Conservation (phyloP, 305 asterid genomes). For the Galium porrigens region DNA sequence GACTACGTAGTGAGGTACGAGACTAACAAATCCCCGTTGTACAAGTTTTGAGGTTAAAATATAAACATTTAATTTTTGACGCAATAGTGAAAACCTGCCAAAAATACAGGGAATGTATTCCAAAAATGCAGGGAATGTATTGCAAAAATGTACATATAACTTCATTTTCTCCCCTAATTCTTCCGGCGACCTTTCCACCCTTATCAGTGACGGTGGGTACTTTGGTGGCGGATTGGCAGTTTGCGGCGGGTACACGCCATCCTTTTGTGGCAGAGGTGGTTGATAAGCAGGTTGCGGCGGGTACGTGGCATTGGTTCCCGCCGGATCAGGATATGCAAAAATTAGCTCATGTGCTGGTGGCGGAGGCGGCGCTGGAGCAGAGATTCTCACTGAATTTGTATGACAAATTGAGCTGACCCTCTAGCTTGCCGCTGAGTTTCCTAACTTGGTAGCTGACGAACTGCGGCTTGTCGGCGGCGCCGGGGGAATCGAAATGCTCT, state of each 20-base stretch:
- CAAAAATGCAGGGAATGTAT: no score
- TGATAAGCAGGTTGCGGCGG: conserved; percentile 19
- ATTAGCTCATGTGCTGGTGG: conserved; percentile 21
- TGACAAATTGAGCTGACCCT: conserved; percentile 56
- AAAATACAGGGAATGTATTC: no score
- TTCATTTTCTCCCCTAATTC: no score
- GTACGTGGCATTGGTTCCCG: conserved; percentile 36
- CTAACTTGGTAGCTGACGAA: conserved; percentile 63
- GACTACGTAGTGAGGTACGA: no score
- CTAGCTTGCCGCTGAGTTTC: conserved; percentile 57
- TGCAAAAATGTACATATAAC: no score
- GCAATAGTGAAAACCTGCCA: no score
- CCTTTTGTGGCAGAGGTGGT: conserved; percentile 14
- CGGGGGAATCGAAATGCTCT: conserved; percentile 40
- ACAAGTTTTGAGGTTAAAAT: no score
- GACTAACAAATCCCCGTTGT: no score
- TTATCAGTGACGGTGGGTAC: no score
- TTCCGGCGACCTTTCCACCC: no score
- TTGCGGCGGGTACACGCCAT: conserved; percentile 28
- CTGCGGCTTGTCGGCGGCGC: conserved; percentile 20
- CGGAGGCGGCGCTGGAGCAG: conserved; percentile 6
- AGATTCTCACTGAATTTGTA: conserved; percentile 36
- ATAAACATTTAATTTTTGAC: no score
- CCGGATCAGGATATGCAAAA: conserved; percentile 34
- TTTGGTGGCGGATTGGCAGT: conserved; percentile 11